Evolutionary conservation across 345 rosid genomes (phyloP).

Genomic region (Passiflora organensis): DNA sequence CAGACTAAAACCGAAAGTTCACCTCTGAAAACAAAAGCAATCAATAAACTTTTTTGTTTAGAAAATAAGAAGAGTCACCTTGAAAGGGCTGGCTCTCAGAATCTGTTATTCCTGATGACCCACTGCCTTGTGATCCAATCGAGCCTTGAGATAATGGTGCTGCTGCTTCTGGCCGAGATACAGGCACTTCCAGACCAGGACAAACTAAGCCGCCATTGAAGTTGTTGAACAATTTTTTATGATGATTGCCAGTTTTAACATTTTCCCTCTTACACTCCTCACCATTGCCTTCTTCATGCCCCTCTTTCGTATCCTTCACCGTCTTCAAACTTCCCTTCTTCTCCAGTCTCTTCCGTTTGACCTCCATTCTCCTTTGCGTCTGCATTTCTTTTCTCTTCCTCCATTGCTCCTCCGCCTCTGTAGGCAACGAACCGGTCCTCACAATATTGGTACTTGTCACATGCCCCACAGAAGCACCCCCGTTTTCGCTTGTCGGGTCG

Average conservation of each 20-base stretch:
- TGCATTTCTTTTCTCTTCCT: conserved; percentile 73
- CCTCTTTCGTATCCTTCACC: conserved; percentile 19
- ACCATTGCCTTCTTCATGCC: conserved; percentile 21
- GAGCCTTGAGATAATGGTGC: conserved; percentile 35
- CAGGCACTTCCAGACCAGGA: conserved; percentile 10
- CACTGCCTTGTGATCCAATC: conserved; percentile 57
- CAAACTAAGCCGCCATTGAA: background rate
- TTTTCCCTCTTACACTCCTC: conserved; percentile 26
- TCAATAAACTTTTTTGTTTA: too few species aligned
- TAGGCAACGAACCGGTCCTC: conserved; percentile 64
- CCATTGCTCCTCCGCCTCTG: conserved; percentile 59
- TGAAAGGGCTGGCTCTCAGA: conserved; percentile 40
- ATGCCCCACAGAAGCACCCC: conserved; percentile 13
- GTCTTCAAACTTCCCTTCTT: conserved; percentile 49
- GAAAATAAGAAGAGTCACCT: conserved; percentile 37
- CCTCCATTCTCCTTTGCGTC: conserved; percentile 59
- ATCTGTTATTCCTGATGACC: conserved; percentile 55
- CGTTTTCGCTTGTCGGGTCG: conserved; percentile 21
- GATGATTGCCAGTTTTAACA: background rate
- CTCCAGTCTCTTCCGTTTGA: conserved; percentile 73
- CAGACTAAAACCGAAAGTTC: too few species aligned
- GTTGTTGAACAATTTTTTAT: conserved; percentile 3
- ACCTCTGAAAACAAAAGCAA: too few species aligned
- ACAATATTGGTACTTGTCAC: conserved; percentile 19
- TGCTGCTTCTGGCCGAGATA: conserved; percentile 1